Evolutionary conservation across 768 basidiomycete genomes (phyloP), one percentile per base, ranked within the genome.

Genomic region (Vararia minispora): DNA sequence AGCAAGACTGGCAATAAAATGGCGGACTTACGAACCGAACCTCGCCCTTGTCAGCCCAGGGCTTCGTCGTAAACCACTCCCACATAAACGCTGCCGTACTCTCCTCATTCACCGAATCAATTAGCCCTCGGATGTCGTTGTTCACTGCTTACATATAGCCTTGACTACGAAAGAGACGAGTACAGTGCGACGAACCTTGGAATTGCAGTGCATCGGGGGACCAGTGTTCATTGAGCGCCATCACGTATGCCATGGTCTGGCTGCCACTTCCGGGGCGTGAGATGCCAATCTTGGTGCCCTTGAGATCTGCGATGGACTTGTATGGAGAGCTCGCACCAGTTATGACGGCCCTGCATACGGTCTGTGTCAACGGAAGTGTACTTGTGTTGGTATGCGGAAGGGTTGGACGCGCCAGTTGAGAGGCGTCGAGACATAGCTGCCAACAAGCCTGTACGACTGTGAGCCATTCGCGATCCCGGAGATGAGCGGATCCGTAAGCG

Each of bases 211-310:
- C 52, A 28, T 72, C 64, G 1, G 72, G 57, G 50, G 62, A 62
- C 91, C 91, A 95, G 12, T 79, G 78, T 54, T 94, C 75, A 46
- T 92, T 81, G 23, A 86, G 61, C 4, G 87, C 87, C 84, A 95
- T 86, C 18, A 95, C 89, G 47, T 81, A 86, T 3, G 90, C 92
- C 91, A 98, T 97, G 1, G 87, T 89, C 55, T 92, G 84, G 46
- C 82, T 85, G 17, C 90, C 90, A 49, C 86, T 94, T 49, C 91
- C 94, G 33, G 73, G 62, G 27, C 94, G 66, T 18, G 89, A 94
- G 37, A 97, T 94, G 3, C 94, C 94, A 23, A 95, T 69, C 3
- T 76, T 81, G 0, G 86, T 84, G 4, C 76, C 86, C 46, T 79
- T 67, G 10, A 98, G 66, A 51, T 92, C 82, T 7, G 68, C 52